A percentile compares a stretch with the other conserved stretches of the same genome.
Evolutionary conservation across 306 rosid genomes (phyloP).

Genomic region (Medicago truncatula): DNA sequence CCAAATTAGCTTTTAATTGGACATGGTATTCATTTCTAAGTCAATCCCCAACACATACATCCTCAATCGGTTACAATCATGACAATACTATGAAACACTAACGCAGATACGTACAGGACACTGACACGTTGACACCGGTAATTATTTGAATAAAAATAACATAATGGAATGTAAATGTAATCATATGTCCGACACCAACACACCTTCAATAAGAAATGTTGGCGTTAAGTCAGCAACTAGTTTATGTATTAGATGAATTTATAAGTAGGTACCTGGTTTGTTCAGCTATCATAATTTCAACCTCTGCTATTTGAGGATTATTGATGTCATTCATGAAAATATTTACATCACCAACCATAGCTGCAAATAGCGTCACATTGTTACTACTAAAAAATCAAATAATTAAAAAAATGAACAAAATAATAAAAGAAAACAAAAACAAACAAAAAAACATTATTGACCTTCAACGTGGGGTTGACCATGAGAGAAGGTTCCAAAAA

Average conservation of each 20-base stretch:
- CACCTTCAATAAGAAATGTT: no score
- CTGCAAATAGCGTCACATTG: constrained; percentile 47
- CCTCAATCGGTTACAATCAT: no score
- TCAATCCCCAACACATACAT: not conserved
- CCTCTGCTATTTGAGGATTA: constrained; percentile 75
- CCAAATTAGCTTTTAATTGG: no score
- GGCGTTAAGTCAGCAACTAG: no score
- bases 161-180: no score
- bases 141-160: no score
- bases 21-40: not conserved
- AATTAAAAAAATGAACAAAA: not conserved
- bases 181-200: no score
- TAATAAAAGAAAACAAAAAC: not conserved
- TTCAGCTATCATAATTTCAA: constrained; percentile 97
- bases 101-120: no score
- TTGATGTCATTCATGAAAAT: constrained; percentile 83
- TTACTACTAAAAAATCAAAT: no score
- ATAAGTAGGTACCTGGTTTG: constrained; percentile 61
- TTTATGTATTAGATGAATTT: constrained; percentile 4
- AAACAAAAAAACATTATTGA: not conserved
- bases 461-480: constrained; percentile 84
- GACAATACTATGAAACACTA: no score
- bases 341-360: constrained; percentile 97
- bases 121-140: no score
- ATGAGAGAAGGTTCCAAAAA: constrained; percentile 67